Percentiles rank a stretch among this genome's conserved stretches.
These are phyloP conservation scores for Echinochloa phyllopogon DNA, from an alignment of 176 grass and related monocot genomes.

Conservation along the genomic window DNA sequence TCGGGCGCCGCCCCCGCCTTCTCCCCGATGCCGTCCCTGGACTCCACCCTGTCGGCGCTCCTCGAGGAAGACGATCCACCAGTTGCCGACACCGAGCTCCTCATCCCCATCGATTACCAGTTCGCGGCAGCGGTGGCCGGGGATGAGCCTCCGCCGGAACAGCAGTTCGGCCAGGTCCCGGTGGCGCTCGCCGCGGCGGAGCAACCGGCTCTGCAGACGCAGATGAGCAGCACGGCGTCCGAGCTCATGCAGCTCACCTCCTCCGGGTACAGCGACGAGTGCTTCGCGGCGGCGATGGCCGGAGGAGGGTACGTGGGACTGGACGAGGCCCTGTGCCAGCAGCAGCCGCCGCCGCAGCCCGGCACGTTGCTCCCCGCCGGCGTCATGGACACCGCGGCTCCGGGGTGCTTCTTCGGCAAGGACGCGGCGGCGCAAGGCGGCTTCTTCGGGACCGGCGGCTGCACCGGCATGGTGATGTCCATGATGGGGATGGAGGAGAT, in stretches of 20 bases:
- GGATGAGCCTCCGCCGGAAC: conserved; percentile 22
- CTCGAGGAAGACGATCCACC: conserved; percentile 52
- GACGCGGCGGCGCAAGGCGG: conserved; percentile 25
- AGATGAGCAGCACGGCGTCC: conserved; percentile 47
- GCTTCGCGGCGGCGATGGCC: conserved; percentile 47
- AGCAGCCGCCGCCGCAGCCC: neutral
- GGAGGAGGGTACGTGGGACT: conserved; percentile 54
- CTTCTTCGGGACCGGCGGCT: conserved; percentile 40
- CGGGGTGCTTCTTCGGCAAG: conserved; percentile 46
- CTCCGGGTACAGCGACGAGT: conserved; percentile 48
- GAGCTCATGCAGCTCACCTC: conserved; percentile 47
- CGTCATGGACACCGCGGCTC: conserved; percentile 6
- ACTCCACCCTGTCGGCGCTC: conserved; percentile 61
- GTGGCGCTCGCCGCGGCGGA: conserved; percentile 34
- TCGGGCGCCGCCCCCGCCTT: conserved; percentile 30
- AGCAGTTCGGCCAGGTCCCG: conserved; percentile 57
- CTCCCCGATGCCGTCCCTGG: conserved; percentile 59
- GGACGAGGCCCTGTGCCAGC: conserved; percentile 50
- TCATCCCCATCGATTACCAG: conserved; percentile 46
- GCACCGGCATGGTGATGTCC: conserved; percentile 53
- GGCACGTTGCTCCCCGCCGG: conserved; percentile 31
- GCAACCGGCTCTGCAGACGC: conserved; percentile 50
- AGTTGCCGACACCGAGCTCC: conserved; percentile 33
- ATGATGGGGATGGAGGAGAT: conserved; percentile 62
- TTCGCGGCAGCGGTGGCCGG: conserved; percentile 15